Percentiles rank a stretch among this genome's conserved stretches.
phyloP scores from a whole-genome alignment of 2,329 filamentous ascomycete genomes.

The Orbilia ellipsospora region DNA sequence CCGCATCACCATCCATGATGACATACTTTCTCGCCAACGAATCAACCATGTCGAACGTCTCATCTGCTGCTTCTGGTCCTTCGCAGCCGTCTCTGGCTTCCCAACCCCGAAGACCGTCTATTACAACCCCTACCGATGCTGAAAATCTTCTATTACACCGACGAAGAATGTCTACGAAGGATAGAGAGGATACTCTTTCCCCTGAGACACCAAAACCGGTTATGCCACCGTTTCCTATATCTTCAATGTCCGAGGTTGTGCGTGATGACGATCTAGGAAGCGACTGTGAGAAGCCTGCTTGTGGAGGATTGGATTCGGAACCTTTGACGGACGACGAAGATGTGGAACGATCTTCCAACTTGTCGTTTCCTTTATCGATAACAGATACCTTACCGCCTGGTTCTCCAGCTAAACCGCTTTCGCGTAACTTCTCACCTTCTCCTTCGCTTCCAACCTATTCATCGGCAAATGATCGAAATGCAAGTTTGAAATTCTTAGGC shows the following conservation, averaged over 20 bases:
- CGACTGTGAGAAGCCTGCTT: conserved; percentile 32
- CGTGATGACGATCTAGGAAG: conserved; percentile 41
- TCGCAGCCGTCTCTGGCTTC: conserved; percentile 30
- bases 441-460: conserved; percentile 39
- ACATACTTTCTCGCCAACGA: conserved; percentile 69
- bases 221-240: conserved; percentile 27
- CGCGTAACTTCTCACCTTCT: conserved; percentile 42
- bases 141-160: conserved; percentile 27
- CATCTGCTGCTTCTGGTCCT: conserved; percentile 59
- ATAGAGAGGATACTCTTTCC: conserved; percentile 43
- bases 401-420: conserved; percentile 41
- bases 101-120: conserved; percentile 21
- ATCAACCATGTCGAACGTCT: conserved; percentile 62
- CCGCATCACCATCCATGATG: conserved; percentile 64
- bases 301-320: conserved; percentile 41
- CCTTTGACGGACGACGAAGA: conserved; percentile 50
- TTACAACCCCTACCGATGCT: conserved; percentile 26
- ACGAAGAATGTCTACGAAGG: conserved; percentile 34
- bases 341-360: conserved; percentile 47
- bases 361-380: conserved; percentile 52
- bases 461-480: conserved; percentile 35
- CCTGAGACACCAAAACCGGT: conserved; percentile 40
- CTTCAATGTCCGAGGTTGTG: conserved; percentile 4
- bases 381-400: conserved; percentile 52
- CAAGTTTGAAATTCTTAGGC: conserved; percentile 39